These are phyloP conservation scores for Cystobasidium pallidum DNA, from an alignment of 1,284 basidiomycete species.

Conservation along the genomic window DNA sequence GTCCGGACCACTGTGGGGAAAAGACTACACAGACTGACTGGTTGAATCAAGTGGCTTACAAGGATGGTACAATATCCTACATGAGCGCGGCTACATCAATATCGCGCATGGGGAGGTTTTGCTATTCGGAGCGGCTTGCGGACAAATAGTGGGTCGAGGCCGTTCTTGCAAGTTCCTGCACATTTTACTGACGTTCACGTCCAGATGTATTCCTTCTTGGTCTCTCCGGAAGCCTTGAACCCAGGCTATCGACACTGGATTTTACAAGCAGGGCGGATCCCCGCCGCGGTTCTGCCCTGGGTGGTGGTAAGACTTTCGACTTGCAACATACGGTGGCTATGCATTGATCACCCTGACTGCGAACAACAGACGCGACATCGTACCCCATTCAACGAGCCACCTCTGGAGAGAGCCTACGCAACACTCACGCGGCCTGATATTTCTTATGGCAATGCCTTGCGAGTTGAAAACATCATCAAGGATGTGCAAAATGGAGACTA, in stretches of 20 bases:
- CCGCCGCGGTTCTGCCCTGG: slow-evolving; percentile 63
- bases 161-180: neutral
- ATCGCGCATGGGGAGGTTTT: slow-evolving; percentile 84
- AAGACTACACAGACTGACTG: neutral
- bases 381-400: slow-evolving; percentile 20
- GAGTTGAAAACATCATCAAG: slow-evolving; percentile 52
- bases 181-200: neutral
- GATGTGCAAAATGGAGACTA: slow-evolving; percentile 57
- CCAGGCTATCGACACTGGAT: slow-evolving; percentile 74
- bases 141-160: slow-evolving; percentile 66
- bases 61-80: slow-evolving; percentile 76
- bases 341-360: slow-evolving; percentile 8
- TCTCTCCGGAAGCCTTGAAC: slow-evolving; percentile 77
- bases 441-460: slow-evolving; percentile 52
- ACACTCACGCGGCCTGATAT: slow-evolving; percentile 45
- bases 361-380: slow-evolving; percentile 57
- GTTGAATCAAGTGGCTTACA: slow-evolving; percentile 69
- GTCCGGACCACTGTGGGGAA: neutral
- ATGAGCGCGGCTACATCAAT: slow-evolving; percentile 64
- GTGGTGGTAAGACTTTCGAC: slow-evolving; percentile 25
- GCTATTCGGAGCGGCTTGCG: slow-evolving; percentile 80
- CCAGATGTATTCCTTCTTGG: slow-evolving; percentile 73
- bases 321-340: too few species aligned
- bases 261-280: slow-evolving; percentile 68
- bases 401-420: slow-evolving; percentile 26